phyloP scores from a whole-genome alignment of 2,329 filamentous ascomycete genomes.

The Fusarium dimerum region DNA sequence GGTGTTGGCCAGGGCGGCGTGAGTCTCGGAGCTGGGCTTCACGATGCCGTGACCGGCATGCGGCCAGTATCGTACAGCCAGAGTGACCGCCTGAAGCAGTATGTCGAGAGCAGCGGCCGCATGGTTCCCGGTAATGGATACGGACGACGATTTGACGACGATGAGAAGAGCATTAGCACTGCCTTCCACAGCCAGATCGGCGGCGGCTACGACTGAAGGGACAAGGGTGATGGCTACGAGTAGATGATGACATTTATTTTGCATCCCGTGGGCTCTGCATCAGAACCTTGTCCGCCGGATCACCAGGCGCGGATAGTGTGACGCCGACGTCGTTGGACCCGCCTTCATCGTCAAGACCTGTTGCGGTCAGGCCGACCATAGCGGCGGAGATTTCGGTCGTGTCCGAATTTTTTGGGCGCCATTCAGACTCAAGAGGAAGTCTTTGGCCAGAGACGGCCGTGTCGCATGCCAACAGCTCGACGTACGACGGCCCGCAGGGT shows the following conservation, averaged over 20 bases:
- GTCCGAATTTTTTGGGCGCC: slow-evolving; percentile 21
- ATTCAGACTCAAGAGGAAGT: slow-evolving; percentile 11
- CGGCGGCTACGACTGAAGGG: slow-evolving; percentile 54
- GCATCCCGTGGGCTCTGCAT: slow-evolving; percentile 29
- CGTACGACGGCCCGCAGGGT: slow-evolving; percentile 21
- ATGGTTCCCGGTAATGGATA: slow-evolving; percentile 67
- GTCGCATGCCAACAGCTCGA: slow-evolving; percentile 22
- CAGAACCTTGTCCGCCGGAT: slow-evolving; percentile 22
- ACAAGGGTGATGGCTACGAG: slow-evolving; percentile 25
- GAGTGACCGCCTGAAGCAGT: slow-evolving; percentile 84
- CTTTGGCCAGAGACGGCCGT: slow-evolving; percentile 21
- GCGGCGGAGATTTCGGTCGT: slow-evolving; percentile 23
- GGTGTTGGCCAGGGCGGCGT: slow-evolving; percentile 82
- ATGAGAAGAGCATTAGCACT: slow-evolving; percentile 93
- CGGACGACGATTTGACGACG: slow-evolving; percentile 78
- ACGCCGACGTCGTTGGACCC: slow-evolving; percentile 19
- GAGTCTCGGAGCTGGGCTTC: slow-evolving; percentile 79
- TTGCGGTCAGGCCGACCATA: slow-evolving; percentile 19
- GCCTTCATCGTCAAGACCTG: slow-evolving; percentile 24
- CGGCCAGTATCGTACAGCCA: slow-evolving; percentile 60
- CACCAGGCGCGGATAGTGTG: slow-evolving; percentile 22
- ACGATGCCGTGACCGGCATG: slow-evolving; percentile 68
- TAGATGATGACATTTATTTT: slow-evolving; percentile 32
- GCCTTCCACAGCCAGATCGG: slow-evolving; percentile 96
- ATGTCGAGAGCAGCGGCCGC: slow-evolving; percentile 82